These are phyloP conservation scores for Dactylellina cionopaga DNA, from an alignment of 2,329 filamentous ascomycete species.

Conservation along the genomic window DNA sequence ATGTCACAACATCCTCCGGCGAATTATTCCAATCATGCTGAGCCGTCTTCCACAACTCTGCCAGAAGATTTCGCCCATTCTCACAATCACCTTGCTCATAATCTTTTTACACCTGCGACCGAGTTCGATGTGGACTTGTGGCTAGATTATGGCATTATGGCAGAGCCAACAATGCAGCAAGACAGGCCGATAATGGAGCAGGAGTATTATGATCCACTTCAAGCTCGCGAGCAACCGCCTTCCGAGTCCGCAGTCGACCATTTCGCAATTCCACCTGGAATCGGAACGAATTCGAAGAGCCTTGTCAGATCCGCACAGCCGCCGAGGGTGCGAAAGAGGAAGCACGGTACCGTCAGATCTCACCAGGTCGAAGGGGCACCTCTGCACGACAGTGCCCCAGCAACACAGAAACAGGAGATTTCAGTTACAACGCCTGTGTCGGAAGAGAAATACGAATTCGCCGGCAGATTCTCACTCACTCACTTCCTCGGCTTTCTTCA, in stretches of 20 bases:
- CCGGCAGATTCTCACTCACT: slow-evolving; percentile 23
- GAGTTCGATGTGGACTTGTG: slow-evolving; percentile 8
- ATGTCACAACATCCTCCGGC: slow-evolving; percentile 20
- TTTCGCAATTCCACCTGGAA: slow-evolving; percentile 30
- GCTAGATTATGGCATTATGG: slow-evolving; percentile 10
- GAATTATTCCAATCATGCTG: slow-evolving; percentile 9
- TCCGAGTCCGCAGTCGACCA: slow-evolving; percentile 24
- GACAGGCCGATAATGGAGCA: background rate
- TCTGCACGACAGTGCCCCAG: slow-evolving; percentile 10
- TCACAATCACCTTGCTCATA: background rate
- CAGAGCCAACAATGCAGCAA: slow-evolving; percentile 13
- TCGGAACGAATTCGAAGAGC: slow-evolving; percentile 49
- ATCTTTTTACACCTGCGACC: background rate
- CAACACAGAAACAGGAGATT: slow-evolving; percentile 6
- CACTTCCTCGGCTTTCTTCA: slow-evolving; percentile 24
- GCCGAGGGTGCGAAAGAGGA: slow-evolving; percentile 43
- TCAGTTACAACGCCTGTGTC: slow-evolving; percentile 1
- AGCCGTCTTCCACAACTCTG: background rate
- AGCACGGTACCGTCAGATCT: slow-evolving; percentile 19
- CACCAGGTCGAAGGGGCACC: slow-evolving; percentile 26
- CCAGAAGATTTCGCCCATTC: slow-evolving; percentile 20
- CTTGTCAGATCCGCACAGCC: slow-evolving; percentile 28
- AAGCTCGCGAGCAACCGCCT: slow-evolving; percentile 2
- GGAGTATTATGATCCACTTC: slow-evolving; percentile 14
- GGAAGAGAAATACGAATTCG: slow-evolving; percentile 27